These are phyloP conservation scores for Funneliformis mosseae DNA, from an alignment of 192 early-diverging fungal species.

Conservation along the genomic window DNA sequence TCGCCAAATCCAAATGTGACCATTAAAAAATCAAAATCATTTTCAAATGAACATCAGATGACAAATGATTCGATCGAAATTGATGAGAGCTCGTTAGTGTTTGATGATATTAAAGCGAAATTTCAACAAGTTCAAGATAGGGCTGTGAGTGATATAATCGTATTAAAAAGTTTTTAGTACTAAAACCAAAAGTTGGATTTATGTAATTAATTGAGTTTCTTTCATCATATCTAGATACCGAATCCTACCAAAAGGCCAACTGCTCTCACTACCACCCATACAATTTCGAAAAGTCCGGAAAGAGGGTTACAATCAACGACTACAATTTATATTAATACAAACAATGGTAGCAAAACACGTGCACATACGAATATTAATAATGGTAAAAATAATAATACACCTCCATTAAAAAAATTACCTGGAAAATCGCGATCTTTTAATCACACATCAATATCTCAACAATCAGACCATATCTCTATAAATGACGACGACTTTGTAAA, in stretches of 20 bases:
- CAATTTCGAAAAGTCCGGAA: neutral
- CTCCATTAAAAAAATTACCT: neutral
- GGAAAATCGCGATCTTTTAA: neutral
- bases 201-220: neutral
- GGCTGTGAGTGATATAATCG: neutral
- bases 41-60: neutral
- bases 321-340: neutral
- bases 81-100: conserved; percentile 15
- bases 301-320: neutral
- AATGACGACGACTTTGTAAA: neutral
- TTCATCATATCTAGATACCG: neutral
- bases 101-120: conserved; percentile 29
- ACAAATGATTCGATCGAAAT: neutral
- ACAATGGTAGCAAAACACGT: neutral
- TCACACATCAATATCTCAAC: neutral
- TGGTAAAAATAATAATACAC: neutral
- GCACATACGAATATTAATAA: neutral
- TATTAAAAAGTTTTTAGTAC: no score
- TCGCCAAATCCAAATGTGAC: neutral
- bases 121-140: conserved; percentile 23
- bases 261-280: neutral
- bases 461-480: neutral
- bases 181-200: no score
- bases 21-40: neutral
- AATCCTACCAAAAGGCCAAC: neutral